Evolutionary conservation across 306 rosid species (phyloP), one percentile per base, ranked within the genome.

Genomic region (Fragaria ananassa): DNA sequence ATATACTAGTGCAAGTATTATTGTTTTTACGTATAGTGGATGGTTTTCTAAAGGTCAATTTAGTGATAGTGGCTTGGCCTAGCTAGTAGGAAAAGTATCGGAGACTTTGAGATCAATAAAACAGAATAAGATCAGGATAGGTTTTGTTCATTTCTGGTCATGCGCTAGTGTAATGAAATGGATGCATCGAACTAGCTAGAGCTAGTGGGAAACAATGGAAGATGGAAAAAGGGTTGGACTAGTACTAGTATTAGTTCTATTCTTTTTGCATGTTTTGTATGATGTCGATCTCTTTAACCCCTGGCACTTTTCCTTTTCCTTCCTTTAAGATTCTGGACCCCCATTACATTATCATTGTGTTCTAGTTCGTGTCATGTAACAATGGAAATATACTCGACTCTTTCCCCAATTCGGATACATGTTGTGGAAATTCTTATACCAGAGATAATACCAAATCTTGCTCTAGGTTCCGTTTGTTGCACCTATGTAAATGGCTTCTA

Each of bases 251-350:
- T 31, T 13, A 49, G 37, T 60, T 64, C 53, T 60, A 75, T 84
- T 81, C 82, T 76, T 74, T 78, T 78, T 84, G 46, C 71, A 71
- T 84, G 93, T 86, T 82, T 77, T 84, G 37, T 56, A 58, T 80
- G 78, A 53, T 82, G 78, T 7, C n/a, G 25, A 37, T 60, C 81
- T 75, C 69, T 67, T 87, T 87, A 89, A 87, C 87, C 87, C 79
- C 70, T 88, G 21, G 19, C 91, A 74, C 92, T 84, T 88, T 76
- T 65, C 51, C 80, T 73, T 83, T 86, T 82, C 39, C 89, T 78
- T 58, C 15, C 64, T 42, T 79, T 73, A 23, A 39, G 92, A 88
- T 87, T 90, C 86, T 78, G 72, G 66, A 74, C 79, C 81, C 74
- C 85, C 54, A n/a, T 51, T 57, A 1, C 56, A 69, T n/a, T 68